These are phyloP conservation scores for Dothideomycetes sp. DNA, from an alignment of 2,329 filamentous ascomycete genomes.

Conservation along the genomic window DNA sequence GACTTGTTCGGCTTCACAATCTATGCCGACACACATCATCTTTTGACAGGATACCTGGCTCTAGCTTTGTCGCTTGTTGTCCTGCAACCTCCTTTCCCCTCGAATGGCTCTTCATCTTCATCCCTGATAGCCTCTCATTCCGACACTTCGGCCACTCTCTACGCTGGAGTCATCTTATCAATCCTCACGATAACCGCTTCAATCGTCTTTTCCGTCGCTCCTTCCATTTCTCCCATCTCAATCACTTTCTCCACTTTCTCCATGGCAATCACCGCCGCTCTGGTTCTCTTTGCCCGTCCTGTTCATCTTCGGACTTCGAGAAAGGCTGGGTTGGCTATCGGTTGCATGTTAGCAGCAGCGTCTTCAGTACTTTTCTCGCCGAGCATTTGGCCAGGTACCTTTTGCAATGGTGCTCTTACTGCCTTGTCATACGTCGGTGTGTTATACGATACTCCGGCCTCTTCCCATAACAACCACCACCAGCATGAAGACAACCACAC, in stretches of 20 bases:
- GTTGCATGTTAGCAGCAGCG: constrained; percentile 25
- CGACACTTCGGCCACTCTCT: constrained; percentile 21
- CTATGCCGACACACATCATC: constrained; percentile 20
- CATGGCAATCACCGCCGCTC: constrained; percentile 33
- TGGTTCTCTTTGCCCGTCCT: constrained; percentile 35
- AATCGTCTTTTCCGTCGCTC: constrained; percentile 25
- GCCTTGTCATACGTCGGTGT: constrained; percentile 31
- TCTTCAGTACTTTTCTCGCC: constrained; percentile 29
- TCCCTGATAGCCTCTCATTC: constrained; percentile 9
- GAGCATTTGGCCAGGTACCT: constrained; percentile 26
- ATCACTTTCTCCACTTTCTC: constrained; percentile 33
- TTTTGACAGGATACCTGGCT: constrained; percentile 39
- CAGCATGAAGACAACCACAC: constrained; percentile 18
- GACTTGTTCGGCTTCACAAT: constrained; percentile 28
- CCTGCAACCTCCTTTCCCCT: constrained; percentile 41
- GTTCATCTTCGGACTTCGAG: constrained; percentile 31
- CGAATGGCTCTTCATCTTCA: constrained; percentile 8
- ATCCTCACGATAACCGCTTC: constrained; percentile 29
- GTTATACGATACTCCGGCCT: constrained; percentile 30
- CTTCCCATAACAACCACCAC: constrained; percentile 23
- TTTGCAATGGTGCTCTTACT: constrained; percentile 26
- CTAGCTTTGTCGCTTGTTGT: constrained; percentile 38
- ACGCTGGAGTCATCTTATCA: constrained; percentile 31
- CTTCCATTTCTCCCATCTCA: constrained; percentile 26
- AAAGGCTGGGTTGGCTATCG: constrained; percentile 26